Evolutionary conservation across 805 yeast genomes (phyloP).

Genomic region (Priceomyces castillae): DNA sequence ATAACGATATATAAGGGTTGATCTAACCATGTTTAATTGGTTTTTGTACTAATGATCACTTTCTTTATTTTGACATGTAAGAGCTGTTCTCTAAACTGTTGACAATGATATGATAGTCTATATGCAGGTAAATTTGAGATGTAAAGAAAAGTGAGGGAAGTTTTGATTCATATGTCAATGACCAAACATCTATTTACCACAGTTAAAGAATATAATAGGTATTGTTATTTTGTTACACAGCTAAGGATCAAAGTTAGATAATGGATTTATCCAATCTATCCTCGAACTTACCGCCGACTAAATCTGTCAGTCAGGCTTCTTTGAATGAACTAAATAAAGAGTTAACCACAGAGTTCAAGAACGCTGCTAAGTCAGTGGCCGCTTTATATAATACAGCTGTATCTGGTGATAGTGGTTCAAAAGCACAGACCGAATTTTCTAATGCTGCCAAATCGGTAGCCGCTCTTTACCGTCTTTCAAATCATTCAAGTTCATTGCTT

Average conservation of each 20-base stretch:
- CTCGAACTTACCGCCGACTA: conserved; percentile 51
- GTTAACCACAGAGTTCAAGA: conserved; percentile 60
- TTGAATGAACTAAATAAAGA: conserved; percentile 49
- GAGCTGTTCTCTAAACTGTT: not conserved
- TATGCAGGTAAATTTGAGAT: not conserved
- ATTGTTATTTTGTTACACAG: not conserved
- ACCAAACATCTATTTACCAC: too few species aligned
- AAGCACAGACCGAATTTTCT: conserved; percentile 27
- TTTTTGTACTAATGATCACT: not conserved
- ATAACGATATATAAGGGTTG: conserved; percentile 62
- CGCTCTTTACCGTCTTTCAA: conserved; percentile 58
- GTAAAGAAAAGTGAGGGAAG: not conserved
- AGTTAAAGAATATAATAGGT: not conserved
- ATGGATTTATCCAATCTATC: conserved; percentile 69
- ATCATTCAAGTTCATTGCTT: conserved; percentile 46
- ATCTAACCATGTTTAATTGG: conserved; percentile 50
- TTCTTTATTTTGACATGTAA: not conserved
- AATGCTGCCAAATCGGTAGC: conserved; percentile 44
- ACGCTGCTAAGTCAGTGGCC: conserved; percentile 71
- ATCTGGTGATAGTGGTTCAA: conserved; percentile 7
- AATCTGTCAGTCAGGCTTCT: conserved; percentile 47
- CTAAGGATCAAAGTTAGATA: not conserved
- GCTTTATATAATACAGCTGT: conserved; percentile 34
- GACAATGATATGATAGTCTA: not conserved
- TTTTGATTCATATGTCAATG: not conserved